Evolutionary conservation across 2,329 filamentous ascomycete genomes (phyloP).

Genomic region (Ophiosphaerella narmari): DNA sequence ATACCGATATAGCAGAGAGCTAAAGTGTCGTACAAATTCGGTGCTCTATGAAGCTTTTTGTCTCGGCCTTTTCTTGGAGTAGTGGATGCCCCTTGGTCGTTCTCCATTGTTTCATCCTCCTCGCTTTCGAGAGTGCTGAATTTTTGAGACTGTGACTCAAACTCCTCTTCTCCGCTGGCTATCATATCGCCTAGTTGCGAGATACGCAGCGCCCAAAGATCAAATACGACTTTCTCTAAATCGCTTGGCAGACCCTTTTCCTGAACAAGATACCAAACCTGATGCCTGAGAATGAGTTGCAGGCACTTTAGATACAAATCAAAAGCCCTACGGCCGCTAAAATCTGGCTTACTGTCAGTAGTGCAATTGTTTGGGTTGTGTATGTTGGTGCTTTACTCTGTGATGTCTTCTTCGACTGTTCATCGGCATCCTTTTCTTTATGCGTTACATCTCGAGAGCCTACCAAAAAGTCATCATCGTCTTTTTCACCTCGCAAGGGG

Average conservation of each 20-base stretch:
- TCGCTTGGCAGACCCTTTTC: slow-evolving; percentile 70
- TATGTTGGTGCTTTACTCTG: slow-evolving; percentile 10
- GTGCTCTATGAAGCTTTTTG: slow-evolving; percentile 57
- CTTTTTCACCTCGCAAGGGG: slow-evolving; percentile 55
- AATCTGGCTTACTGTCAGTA: slow-evolving; percentile 54
- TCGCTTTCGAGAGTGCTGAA: slow-evolving; percentile 62
- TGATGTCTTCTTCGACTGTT: slow-evolving; percentile 50
- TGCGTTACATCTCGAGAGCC: slow-evolving; percentile 61
- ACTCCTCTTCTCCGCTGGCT: slow-evolving; percentile 38
- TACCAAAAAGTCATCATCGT: slow-evolving; percentile 67
- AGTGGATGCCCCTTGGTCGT: slow-evolving; percentile 16
- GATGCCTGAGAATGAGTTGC: slow-evolving; percentile 82
- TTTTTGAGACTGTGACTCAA: slow-evolving; percentile 51
- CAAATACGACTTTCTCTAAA: slow-evolving; percentile 77
- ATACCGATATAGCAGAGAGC: slow-evolving; percentile 80
- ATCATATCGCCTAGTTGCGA: slow-evolving; percentile 58
- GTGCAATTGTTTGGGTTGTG: not conserved
- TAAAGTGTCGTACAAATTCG: slow-evolving; percentile 74
- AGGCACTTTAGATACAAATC: slow-evolving; percentile 82
- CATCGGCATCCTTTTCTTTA: slow-evolving; percentile 56
- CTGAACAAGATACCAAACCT: slow-evolving; percentile 74
- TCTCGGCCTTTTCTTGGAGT: slow-evolving; percentile 44
- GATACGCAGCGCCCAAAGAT: slow-evolving; percentile 82
- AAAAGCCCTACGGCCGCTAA: slow-evolving; percentile 69
- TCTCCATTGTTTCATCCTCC: slow-evolving; percentile 49